Conservation (phyloP, 352 stramenopile species). For the Globisporangium radiosum region DNA sequence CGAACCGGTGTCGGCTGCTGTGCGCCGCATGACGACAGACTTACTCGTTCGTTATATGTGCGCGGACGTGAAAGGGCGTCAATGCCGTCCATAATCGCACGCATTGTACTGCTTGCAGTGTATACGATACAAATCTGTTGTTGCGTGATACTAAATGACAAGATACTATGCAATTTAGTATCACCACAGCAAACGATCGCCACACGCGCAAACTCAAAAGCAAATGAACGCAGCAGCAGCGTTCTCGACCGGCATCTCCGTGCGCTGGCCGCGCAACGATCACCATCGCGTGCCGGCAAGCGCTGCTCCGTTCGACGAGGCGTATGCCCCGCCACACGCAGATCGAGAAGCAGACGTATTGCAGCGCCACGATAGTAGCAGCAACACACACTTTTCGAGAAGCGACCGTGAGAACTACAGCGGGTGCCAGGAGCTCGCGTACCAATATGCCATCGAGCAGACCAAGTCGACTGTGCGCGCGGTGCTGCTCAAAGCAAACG, state of each 20-base stretch:
- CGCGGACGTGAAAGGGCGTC: too few relatives aligned
- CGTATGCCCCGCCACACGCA: neutral
- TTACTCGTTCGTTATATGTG: too few relatives aligned
- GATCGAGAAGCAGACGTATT: neutral
- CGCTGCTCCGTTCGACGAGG: slow-evolving; percentile 2
- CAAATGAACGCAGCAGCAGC: slow-evolving; percentile 1
- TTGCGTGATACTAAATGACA: slow-evolving; percentile 3
- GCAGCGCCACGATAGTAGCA: neutral
- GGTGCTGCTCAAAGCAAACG: slow-evolving; percentile 58
- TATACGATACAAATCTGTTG: too few relatives aligned
- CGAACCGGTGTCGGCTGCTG: neutral
- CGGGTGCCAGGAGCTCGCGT: slow-evolving; percentile 56
- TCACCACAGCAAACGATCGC: too few relatives aligned
- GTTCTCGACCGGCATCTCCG: slow-evolving; percentile 50
- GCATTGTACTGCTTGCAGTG: too few relatives aligned
- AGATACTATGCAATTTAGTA: slow-evolving; percentile 4
- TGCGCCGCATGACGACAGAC: slow-evolving; percentile 4
- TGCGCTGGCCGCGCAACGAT: slow-evolving; percentile 27
- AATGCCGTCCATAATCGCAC: too few relatives aligned
- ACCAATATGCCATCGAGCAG: slow-evolving; percentile 55
- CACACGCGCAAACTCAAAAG: too few relatives aligned
- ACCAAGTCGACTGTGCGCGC: slow-evolving; percentile 42
- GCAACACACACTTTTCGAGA: neutral
- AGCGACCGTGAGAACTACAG: slow-evolving; percentile 33
- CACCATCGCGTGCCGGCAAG: neutral